Evolutionary conservation across 2,329 filamentous ascomycete genomes (phyloP).

Genomic region (Penicillium freii): DNA sequence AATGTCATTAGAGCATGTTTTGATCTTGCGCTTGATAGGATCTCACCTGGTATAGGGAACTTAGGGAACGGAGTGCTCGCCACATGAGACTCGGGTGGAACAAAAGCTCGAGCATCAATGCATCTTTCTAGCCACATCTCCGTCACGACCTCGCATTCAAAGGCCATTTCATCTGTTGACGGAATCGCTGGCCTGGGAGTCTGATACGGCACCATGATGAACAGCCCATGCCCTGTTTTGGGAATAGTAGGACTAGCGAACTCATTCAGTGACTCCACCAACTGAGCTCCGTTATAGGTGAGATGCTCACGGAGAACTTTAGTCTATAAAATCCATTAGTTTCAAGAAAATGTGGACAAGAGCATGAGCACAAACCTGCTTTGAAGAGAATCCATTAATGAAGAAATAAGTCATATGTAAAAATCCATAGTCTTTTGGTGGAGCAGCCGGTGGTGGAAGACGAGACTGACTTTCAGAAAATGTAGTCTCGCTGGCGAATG

Average conservation of each 20-base stretch:
- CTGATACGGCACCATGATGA: slow-evolving; percentile 43
- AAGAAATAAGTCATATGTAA: slow-evolving; percentile 56
- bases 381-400: slow-evolving; percentile 58
- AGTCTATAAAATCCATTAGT: slow-evolving; percentile 27
- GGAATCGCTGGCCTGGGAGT: slow-evolving; percentile 34
- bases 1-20: slow-evolving; percentile 16
- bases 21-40: neutral
- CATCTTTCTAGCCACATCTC: slow-evolving; percentile 94
- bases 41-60: slow-evolving; percentile 61
- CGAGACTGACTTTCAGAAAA: slow-evolving; percentile 29
- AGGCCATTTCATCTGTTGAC: slow-evolving; percentile 41
- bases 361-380: slow-evolving; percentile 44
- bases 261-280: slow-evolving; percentile 36
- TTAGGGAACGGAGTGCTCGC: slow-evolving; percentile 73
- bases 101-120: slow-evolving; percentile 69
- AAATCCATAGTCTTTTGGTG: slow-evolving; percentile 50
- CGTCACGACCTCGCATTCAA: slow-evolving; percentile 61
- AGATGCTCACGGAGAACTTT: slow-evolving; percentile 43
- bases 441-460: slow-evolving; percentile 14
- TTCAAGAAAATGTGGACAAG: neutral
- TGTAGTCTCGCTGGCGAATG: slow-evolving; percentile 41
- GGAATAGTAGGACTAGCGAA: slow-evolving; percentile 36
- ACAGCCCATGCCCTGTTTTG: slow-evolving; percentile 35
- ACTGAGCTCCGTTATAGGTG: slow-evolving; percentile 41
- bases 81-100: slow-evolving; percentile 67